Base-by-base conservation (phyloP, 1,139 yeast genomes). In the Suhomyces taliae region DNA sequence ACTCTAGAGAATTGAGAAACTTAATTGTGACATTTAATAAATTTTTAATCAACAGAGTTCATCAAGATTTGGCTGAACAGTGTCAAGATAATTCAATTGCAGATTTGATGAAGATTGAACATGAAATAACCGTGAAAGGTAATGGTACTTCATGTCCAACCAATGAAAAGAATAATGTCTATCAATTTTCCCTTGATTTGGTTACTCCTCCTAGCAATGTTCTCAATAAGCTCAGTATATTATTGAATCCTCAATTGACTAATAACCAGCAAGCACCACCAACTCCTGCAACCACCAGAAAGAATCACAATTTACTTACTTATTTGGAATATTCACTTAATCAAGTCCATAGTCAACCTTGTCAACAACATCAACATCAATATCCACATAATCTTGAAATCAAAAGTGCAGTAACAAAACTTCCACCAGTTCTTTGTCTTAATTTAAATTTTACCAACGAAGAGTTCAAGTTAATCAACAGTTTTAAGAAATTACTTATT, bases 351-450 rank as follows among this genome's bases (percentile, higher is more conserved):
- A 38, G 51, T 8, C 44, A 59, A 2, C 58, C 58, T 10, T 58
- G 61, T 53, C 47, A 51, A 52, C 51, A 50, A 44, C 50, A 51
- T 39, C 47, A 55, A 39, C 55, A 50, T 33, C 46, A 43, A 36
- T 47, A 39, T n/a, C 59, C 60, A 2, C 91, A 86, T 54, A 64
- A 70, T 7, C 69, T 85, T 32, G 85, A 83, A 50, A 73, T 79
- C 8, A 70, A 73, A 31, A 75, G 78, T 42, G 66, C 73, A 0
- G 78, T 81, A 2, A 69, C 71, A 24, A 74, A 73, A 41, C 68
- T 89, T 12, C 95, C 97, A 0, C 82, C 85, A 2, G 72, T 90
- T 8, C 65, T 90, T 36, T 79, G 86, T 7, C 67, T 90, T 39
- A 85, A 85, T 55, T 61, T 86, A 27, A 74, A 79, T 47, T 66